A percentile compares a stretch with the other conserved stretches of the same genome.
These are phyloP conservation scores for Talaromyces sp. DNA, from an alignment of 2,329 filamentous ascomycete species.

Conservation along the genomic window DNA sequence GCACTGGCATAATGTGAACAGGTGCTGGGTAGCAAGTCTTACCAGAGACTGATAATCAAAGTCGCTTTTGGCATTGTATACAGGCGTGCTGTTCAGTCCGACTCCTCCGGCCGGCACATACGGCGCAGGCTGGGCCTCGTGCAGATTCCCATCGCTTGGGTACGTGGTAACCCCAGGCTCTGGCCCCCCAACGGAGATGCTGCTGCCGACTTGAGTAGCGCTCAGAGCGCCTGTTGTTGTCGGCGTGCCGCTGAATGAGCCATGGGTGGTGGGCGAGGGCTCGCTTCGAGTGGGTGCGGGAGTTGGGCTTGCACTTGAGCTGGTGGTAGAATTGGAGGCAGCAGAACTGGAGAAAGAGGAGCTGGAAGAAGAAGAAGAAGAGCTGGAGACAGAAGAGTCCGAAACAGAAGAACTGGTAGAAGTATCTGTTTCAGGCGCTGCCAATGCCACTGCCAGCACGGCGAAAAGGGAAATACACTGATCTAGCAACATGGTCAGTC, in stretches of 20 bases:
- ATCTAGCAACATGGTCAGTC: conserved; percentile 1
- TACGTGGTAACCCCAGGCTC: conserved; percentile 62
- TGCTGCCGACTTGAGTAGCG: conserved; percentile 45
- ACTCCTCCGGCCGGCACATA: conserved; percentile 68
- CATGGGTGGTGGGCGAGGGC: conserved; percentile 56
- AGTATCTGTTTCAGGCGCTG: neutral
- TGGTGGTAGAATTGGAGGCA: neutral
- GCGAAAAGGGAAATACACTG: neutral
- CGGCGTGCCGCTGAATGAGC: conserved; percentile 59
- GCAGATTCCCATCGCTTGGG: conserved; percentile 63
- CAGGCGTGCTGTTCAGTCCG: conserved; percentile 67
- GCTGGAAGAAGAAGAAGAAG: neutral
- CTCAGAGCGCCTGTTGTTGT: conserved; percentile 64
- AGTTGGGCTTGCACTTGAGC: neutral
- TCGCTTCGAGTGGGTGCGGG: conserved; percentile 39
- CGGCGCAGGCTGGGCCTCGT: conserved; percentile 62
- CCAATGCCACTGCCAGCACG: neutral
- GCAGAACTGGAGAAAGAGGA: neutral
- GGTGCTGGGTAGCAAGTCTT: conserved; percentile 9
- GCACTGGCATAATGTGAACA: neutral
- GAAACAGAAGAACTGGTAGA: neutral
- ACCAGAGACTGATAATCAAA: conserved; percentile 74
- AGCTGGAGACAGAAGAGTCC: neutral
- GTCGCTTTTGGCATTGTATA: conserved; percentile 73
- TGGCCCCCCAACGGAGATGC: conserved; percentile 53